Evolutionary conservation across 1,139 yeast genomes (phyloP).

Genomic region (Schizosaccharomyces versatilis): DNA sequence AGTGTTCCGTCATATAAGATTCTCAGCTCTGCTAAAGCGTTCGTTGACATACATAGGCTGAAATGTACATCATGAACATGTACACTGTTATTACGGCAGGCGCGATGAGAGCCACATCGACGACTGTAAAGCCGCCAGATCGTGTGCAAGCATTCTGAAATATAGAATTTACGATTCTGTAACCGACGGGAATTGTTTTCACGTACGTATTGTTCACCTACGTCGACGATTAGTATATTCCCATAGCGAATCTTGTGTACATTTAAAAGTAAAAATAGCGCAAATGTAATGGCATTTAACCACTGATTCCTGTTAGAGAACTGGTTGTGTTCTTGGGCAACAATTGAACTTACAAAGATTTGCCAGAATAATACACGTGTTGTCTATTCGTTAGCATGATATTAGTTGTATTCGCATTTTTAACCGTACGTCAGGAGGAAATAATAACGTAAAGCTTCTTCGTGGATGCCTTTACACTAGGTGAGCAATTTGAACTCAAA

Average conservation of each 20-base stretch:
- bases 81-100: constrained; percentile 88
- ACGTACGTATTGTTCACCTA: constrained; percentile 22
- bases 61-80: constrained; percentile 92
- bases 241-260: too few species aligned
- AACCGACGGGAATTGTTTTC: constrained; percentile 37
- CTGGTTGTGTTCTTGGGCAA: too few species aligned
- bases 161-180: constrained; percentile 54
- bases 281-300: too few species aligned
- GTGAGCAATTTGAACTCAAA: too few species aligned
- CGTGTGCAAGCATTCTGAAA: constrained; percentile 63
- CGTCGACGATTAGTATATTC: too few species aligned
- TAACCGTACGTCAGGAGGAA: constrained; percentile 37
- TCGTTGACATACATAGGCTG: constrained; percentile 85
- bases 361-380: too few species aligned
- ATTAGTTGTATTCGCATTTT: too few species aligned
- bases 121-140: constrained; percentile 72
- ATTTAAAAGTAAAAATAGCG: too few species aligned
- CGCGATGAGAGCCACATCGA: constrained; percentile 47
- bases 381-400: too few species aligned
- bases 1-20: background rate
- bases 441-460: constrained; percentile 77
- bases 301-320: too few species aligned
- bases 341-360: too few species aligned
- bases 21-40: constrained; percentile 46
- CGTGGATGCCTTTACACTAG: constrained; percentile 42